Conservation (phyloP, 2,329 filamentous ascomycete species). For the Aspergillus fructus region DNA sequence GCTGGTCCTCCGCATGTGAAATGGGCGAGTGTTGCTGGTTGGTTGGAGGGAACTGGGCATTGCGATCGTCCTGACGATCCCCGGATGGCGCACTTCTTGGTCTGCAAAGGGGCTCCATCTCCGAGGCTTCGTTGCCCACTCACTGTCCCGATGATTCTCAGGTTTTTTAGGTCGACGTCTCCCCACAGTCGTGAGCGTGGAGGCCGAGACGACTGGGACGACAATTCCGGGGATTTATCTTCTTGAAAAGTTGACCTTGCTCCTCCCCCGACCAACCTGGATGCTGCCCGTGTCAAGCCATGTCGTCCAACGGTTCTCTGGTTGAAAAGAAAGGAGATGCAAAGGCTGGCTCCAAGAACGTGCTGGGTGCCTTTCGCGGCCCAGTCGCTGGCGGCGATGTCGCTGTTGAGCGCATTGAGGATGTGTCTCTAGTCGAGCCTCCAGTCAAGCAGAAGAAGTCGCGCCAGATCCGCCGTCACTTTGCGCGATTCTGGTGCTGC, state of each 20-base stretch:
- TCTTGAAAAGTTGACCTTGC: not conserved
- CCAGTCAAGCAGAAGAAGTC: conserved; percentile 21
- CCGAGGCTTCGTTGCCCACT: not conserved
- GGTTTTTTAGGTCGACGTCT: conserved; percentile 3
- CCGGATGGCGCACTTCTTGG: not conserved
- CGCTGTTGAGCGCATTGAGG: conserved; percentile 28
- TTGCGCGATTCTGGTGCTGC: conserved; percentile 40
- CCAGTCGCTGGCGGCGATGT: conserved; percentile 23
- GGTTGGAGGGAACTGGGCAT: not conserved
- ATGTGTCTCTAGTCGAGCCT: conserved; percentile 25
- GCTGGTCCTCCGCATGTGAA: conserved; percentile 6
- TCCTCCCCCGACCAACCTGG: not conserved
- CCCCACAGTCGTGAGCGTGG: not conserved
- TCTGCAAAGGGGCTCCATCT: not conserved
- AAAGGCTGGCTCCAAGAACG: conserved; percentile 29
- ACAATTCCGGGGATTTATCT: not conserved
- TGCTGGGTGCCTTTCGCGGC: conserved; percentile 31
- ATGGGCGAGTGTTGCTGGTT: not conserved
- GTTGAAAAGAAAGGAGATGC: conserved; percentile 28
- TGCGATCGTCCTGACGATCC: conserved; percentile 11
- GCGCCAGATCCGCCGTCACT: conserved; percentile 34
- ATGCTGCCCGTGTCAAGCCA: not conserved
- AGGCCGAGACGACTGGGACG: not conserved
- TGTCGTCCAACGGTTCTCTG: conserved; percentile 17
- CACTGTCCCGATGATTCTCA: not conserved